A percentile compares a stretch with the other conserved stretches of the same genome.
phyloP scores from a whole-genome alignment of 129 eudicot species.

The Sambucus nigra region DNA sequence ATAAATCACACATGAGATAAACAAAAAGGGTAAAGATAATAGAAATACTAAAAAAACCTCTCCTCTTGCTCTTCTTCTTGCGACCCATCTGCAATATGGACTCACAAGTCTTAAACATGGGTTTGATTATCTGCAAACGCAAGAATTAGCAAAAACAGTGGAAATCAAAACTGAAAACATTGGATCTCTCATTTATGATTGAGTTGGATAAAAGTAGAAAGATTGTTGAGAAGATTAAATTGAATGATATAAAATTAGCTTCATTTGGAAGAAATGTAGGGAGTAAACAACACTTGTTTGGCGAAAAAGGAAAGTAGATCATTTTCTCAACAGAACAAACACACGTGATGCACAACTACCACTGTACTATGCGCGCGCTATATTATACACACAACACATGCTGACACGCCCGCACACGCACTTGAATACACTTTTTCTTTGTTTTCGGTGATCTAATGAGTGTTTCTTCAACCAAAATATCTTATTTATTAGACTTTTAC shows the following conservation, averaged over 20 bases:
- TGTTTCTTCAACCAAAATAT: too few relatives aligned
- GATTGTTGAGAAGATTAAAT: neutral
- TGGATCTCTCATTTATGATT: neutral
- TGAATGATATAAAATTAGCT: neutral
- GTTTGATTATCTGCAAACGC: neutral
- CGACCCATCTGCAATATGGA: conserved; percentile 19
- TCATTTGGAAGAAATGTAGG: neutral
- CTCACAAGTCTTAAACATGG: neutral
- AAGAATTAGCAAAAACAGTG: neutral
- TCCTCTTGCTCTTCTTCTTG: conserved; percentile 20
- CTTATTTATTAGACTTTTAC: too few relatives aligned
- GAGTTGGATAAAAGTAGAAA: neutral
- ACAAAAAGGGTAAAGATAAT: neutral
- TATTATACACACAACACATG: too few relatives aligned
- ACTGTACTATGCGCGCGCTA: conserved; percentile 5
- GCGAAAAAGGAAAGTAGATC: neutral
- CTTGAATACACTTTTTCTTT: too few relatives aligned
- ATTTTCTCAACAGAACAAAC: conserved; percentile 4
- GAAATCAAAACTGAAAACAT: neutral
- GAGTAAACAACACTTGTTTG: neutral
- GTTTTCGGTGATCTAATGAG: too few relatives aligned
- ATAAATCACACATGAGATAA: conserved; percentile 1
- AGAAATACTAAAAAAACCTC: conserved; percentile 7
- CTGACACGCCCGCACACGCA: too few relatives aligned
- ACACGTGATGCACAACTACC: conserved; percentile 6